These are phyloP conservation scores for Dryadomyces quercus-mongolicae DNA, from an alignment of 2,329 filamentous ascomycete genomes.

Conservation along the genomic window DNA sequence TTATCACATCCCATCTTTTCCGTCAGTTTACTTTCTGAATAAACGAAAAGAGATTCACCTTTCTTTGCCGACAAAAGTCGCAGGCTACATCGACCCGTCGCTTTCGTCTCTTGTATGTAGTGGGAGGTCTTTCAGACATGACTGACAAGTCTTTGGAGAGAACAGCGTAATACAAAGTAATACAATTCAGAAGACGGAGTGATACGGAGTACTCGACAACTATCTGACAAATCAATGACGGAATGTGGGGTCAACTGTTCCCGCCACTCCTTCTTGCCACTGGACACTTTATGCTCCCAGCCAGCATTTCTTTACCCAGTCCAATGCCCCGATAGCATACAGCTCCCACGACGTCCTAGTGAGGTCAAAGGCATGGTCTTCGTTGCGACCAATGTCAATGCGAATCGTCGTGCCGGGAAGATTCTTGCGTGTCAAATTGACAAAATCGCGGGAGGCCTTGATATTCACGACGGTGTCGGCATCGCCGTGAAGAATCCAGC, in stretches of 20 bases:
- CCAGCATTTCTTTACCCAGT: neutral
- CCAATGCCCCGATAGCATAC: neutral
- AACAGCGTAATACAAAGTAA: too few species aligned
- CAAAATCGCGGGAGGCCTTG: neutral
- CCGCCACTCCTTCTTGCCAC: too few species aligned
- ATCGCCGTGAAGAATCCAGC: neutral
- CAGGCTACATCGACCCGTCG: neutral
- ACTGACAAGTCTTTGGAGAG: too few species aligned
- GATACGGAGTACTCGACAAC: too few species aligned
- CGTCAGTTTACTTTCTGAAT: neutral
- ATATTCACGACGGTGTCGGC: neutral
- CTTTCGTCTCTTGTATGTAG: neutral
- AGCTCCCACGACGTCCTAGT: neutral
- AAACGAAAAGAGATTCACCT: neutral
- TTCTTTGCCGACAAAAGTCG: constrained; percentile 1
- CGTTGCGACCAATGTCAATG: neutral
- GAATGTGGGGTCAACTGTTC: too few species aligned
- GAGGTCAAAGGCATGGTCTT: neutral
- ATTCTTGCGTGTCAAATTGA: neutral
- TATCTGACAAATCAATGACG: too few species aligned
- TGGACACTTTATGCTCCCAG: neutral
- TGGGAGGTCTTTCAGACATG: too few species aligned
- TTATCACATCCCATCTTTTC: neutral
- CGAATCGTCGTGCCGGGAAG: neutral
- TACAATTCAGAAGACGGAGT: too few species aligned